phyloP scores from a whole-genome alignment of 441 rosid species.

The Pelargonium myrrhifolium region DNA sequence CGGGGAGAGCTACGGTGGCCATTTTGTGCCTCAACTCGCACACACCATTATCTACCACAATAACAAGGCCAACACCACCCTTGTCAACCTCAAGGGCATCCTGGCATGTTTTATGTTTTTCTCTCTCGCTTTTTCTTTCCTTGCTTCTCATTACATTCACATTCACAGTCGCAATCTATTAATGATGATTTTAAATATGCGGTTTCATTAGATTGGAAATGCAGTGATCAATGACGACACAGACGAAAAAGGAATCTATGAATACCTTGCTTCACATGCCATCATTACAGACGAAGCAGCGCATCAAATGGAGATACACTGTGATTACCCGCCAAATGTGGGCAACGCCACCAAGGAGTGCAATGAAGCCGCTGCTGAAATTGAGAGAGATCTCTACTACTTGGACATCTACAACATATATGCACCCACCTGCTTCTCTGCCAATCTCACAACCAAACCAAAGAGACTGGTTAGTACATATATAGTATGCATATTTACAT shows the following conservation, averaged over 20 bases:
- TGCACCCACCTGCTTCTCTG: constrained; percentile 46
- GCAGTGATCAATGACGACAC: constrained; percentile 71
- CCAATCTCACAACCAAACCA: constrained; percentile 45
- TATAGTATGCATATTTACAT: background rate
- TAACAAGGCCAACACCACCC: constrained; percentile 32
- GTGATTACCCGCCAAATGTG: constrained; percentile 42
- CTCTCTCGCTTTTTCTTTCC: no score
- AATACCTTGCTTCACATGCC: constrained; percentile 53
- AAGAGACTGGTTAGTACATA: constrained; percentile 34
- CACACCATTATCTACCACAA: constrained; percentile 53
- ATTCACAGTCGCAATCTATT: no score
- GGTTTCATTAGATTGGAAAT: constrained; percentile 52
- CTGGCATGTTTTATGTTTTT: constrained; percentile 26
- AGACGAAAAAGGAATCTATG: constrained; percentile 57
- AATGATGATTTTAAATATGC: no score
- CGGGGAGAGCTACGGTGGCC: constrained; percentile 94
- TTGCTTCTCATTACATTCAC: no score
- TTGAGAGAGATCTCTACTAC: constrained; percentile 14
- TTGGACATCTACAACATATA: constrained; percentile 69
- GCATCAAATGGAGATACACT: constrained; percentile 25
- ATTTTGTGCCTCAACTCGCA: constrained; percentile 87
- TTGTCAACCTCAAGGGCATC: constrained; percentile 80
- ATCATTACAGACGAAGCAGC: constrained; percentile 44
- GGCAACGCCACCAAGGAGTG: constrained; percentile 28
- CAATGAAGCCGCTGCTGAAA: constrained; percentile 23